Evolutionary conservation across 2,329 filamentous ascomycete species (phyloP).

Genomic region (Tolypocladium ovalisporum): DNA sequence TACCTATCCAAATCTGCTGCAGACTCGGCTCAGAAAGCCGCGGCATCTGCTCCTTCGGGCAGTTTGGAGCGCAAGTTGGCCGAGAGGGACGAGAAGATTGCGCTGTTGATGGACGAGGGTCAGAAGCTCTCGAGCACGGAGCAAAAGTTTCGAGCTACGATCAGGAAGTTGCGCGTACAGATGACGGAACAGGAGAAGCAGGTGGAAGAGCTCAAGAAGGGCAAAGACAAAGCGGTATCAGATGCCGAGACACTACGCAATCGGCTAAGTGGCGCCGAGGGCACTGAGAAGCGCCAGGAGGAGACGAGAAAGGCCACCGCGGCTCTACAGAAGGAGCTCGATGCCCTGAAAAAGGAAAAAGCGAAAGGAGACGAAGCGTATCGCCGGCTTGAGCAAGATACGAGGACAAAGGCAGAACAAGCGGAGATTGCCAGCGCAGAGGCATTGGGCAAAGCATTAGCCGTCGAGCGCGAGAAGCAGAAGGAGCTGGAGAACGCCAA

Average conservation of each 20-base stretch:
- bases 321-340: slow-evolving; percentile 27
- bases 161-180: slow-evolving; percentile 69
- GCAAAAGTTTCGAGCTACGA: slow-evolving; percentile 68
- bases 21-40: slow-evolving; percentile 61
- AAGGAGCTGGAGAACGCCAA: slow-evolving; percentile 46
- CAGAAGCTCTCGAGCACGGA: slow-evolving; percentile 79
- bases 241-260: slow-evolving; percentile 37
- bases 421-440: slow-evolving; percentile 55
- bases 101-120: slow-evolving; percentile 83
- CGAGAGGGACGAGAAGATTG: slow-evolving; percentile 85
- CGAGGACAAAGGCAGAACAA: slow-evolving; percentile 56
- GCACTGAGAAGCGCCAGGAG: slow-evolving; percentile 43
- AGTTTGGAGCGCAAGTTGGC: slow-evolving; percentile 69
- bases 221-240: slow-evolving; percentile 45
- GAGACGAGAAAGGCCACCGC: slow-evolving; percentile 43
- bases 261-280: slow-evolving; percentile 37
- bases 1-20: slow-evolving; percentile 75
- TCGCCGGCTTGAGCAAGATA: slow-evolving; percentile 55
- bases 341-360: slow-evolving; percentile 36
- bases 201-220: slow-evolving; percentile 45
- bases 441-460: slow-evolving; percentile 55
- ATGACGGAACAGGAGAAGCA: slow-evolving; percentile 56
- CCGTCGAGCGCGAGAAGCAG: slow-evolving; percentile 49
- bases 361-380: slow-evolving; percentile 53
- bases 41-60: slow-evolving; percentile 49